Percentiles rank a stretch among this genome's conserved stretches.
Evolutionary conservation across 169 alveolate genomes (phyloP).

Genomic region (Plasmodium gaboni): DNA sequence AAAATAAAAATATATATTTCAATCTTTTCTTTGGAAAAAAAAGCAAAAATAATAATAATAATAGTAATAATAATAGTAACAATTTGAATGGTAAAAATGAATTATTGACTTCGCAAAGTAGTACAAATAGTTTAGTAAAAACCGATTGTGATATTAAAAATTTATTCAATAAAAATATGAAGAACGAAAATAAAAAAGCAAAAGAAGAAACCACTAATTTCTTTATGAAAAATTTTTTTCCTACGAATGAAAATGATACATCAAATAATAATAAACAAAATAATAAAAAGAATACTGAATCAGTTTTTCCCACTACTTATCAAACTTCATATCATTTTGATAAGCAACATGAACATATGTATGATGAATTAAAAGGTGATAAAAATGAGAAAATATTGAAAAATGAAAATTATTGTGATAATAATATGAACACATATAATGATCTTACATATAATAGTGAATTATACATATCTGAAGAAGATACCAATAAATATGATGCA

Average conservation of each 20-base stretch:
- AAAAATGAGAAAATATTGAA: not conserved
- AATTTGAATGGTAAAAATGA: too few relatives aligned
- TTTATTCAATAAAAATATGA: too few relatives aligned
- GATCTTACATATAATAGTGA: not conserved
- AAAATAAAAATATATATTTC: too few relatives aligned
- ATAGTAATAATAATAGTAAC: too few relatives aligned
- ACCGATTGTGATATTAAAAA: too few relatives aligned
- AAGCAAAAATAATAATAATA: too few relatives aligned
- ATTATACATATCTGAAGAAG: not conserved
- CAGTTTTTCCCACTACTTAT: not conserved
- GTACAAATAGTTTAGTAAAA: too few relatives aligned
- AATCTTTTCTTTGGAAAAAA: too few relatives aligned
- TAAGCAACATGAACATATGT: not conserved
- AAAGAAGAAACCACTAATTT: too few relatives aligned
- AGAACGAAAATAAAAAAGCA: too few relatives aligned
- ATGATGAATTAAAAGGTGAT: not conserved
- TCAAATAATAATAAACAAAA: not conserved
- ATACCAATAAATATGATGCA: conserved; percentile 11
- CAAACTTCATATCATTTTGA: not conserved
- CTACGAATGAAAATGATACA: conserved; percentile 4
- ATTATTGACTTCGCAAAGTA: too few relatives aligned
- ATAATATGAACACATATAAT: not conserved
- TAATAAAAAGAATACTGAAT: not conserved
- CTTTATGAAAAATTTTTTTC: too few relatives aligned
- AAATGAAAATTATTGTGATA: not conserved